These are phyloP conservation scores for Saccharomyces pastorianus DNA, from an alignment of 1,139 yeast genomes.

Conservation along the genomic window DNA sequence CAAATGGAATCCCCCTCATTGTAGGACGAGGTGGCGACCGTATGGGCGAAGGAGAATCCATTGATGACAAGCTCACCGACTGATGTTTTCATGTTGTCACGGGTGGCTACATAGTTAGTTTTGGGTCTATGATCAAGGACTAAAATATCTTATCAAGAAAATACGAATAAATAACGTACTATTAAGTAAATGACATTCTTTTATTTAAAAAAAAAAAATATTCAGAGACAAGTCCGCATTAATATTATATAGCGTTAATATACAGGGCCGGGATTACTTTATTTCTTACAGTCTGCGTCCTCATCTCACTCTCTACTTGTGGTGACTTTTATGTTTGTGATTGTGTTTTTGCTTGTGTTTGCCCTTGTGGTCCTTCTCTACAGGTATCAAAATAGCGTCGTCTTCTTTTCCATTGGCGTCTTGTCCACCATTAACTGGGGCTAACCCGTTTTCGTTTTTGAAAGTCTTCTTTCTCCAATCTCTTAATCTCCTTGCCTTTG, in stretches of 20 bases:
- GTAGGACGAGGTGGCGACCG: not conserved
- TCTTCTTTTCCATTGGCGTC: not conserved
- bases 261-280: not conserved
- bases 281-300: not conserved
- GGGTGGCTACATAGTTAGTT: not conserved
- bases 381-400: constrained; percentile 1
- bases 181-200: not conserved
- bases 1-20: not conserved
- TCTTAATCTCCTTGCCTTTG: constrained; percentile 71
- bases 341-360: not conserved
- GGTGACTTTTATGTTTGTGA: constrained; percentile 1
- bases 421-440: not conserved
- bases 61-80: not conserved
- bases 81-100: not conserved
- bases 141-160: not conserved
- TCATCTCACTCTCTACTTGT: not conserved
- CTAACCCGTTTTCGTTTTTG: constrained; percentile 54
- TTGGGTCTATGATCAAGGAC: not conserved
- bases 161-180: not conserved
- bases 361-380: not conserved
- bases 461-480: constrained; percentile 89
- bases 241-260: not conserved
- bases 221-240: not conserved
- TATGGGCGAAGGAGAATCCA: not conserved
- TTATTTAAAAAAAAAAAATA: not conserved